Evolutionary conservation across 306 rosid species (phyloP).

Genomic region (Quercus dentata): DNA sequence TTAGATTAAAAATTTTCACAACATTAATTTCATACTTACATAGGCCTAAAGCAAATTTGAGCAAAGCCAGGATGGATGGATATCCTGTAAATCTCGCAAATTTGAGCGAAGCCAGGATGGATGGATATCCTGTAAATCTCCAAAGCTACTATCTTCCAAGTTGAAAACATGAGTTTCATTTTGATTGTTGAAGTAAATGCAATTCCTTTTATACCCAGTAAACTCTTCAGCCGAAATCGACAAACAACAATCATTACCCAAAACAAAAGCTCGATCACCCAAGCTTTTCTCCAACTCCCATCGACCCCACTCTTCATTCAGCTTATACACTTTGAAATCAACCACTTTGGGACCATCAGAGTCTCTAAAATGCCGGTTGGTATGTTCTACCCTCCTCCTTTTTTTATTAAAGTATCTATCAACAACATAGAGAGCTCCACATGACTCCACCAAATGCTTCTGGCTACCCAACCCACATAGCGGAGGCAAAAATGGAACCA

Average conservation of each 20-base stretch:
- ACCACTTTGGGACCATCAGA: slow-evolving; percentile 19
- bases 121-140: neutral
- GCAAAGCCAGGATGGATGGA: no score
- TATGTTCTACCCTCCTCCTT: neutral
- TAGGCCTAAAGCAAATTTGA: no score
- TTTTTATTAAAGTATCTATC: slow-evolving; percentile 43
- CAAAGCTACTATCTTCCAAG: neutral
- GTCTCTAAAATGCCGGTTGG: no score
- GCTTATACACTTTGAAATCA: slow-evolving; percentile 47
- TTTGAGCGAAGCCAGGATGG: neutral
- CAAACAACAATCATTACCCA: slow-evolving; percentile 32
- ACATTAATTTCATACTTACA: no score
- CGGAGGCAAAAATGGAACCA: slow-evolving; percentile 54
- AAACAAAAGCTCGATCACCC: slow-evolving; percentile 26
- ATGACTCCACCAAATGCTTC: slow-evolving; percentile 66
- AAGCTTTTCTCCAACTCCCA: slow-evolving; percentile 39
- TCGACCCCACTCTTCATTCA: slow-evolving; percentile 38
- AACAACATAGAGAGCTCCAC: slow-evolving; percentile 59
- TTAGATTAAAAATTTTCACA: no score
- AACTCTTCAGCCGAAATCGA: slow-evolving; percentile 18
- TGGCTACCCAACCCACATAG: slow-evolving; percentile 49
- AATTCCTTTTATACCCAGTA: slow-evolving; percentile 29
- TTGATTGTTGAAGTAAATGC: slow-evolving; percentile 35
- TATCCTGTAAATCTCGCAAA: no score
- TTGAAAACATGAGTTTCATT: neutral